These are phyloP conservation scores for Podila epicladia DNA, from an alignment of 192 early-diverging fungal genomes.

Conservation along the genomic window DNA sequence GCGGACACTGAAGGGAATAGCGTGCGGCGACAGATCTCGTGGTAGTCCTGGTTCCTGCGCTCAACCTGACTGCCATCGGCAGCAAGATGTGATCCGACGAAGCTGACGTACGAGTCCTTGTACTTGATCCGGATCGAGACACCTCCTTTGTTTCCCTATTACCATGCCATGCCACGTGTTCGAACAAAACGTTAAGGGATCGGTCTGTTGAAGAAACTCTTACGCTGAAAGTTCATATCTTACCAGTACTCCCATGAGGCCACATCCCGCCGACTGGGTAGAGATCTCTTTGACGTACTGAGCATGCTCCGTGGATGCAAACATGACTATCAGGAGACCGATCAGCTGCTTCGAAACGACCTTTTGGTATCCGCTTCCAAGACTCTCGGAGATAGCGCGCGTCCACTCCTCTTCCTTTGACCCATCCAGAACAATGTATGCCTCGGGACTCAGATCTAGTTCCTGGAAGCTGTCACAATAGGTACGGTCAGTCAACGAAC, in stretches of 20 bases:
- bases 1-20: conserved; percentile 57
- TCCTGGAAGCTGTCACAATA: conserved; percentile 83
- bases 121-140: conserved; percentile 82
- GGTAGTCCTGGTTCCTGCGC: conserved; percentile 89
- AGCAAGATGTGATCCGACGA: conserved; percentile 94
- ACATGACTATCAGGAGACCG: conserved; percentile 89
- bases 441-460: conserved; percentile 85
- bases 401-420: conserved; percentile 87
- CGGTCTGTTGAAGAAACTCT: neutral
- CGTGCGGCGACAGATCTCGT: conserved; percentile 81
- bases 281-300: conserved; percentile 70
- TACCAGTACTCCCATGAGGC: conserved; percentile 83
- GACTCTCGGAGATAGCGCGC: conserved; percentile 69
- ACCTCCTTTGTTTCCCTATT: conserved; percentile 96
- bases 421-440: conserved; percentile 84
- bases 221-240: conserved; percentile 3
- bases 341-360: conserved; percentile 87
- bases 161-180: neutral
- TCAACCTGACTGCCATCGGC: conserved; percentile 82
- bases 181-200: neutral
- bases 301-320: conserved; percentile 64
- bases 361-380: conserved; percentile 58
- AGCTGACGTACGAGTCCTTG: conserved; percentile 82
- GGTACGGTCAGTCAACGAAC: conserved; percentile 3
- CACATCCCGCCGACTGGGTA: conserved; percentile 79